A percentile compares a stretch with the other conserved stretches of the same genome.
Evolutionary conservation across 495 filamentous ascomycete genomes (phyloP).

Genomic region (Talaromyces trachyspermus): DNA sequence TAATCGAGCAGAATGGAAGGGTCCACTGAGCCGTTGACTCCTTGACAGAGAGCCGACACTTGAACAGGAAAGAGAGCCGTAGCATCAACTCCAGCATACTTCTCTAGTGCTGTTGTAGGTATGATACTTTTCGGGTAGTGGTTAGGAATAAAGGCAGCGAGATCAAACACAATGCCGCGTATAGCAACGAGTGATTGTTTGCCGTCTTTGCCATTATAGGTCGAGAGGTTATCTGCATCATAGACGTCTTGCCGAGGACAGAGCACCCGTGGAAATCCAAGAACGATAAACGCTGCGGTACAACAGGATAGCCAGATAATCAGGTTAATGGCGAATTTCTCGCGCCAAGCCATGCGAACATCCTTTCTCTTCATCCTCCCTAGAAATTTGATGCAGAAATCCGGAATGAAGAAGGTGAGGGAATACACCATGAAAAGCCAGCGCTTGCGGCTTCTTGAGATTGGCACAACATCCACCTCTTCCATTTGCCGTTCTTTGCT

Average conservation of each 20-base stretch:
- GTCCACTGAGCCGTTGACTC: constrained; percentile 57
- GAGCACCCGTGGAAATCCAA: constrained; percentile 78
- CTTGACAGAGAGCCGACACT: constrained; percentile 85
- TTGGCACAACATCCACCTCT: constrained; percentile 76
- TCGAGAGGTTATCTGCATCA: constrained; percentile 67
- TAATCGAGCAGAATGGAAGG: constrained; percentile 75
- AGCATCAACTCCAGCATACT: constrained; percentile 81
- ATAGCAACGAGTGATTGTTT: constrained; percentile 64
- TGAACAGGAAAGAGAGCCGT: constrained; percentile 89
- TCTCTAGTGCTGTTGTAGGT: constrained; percentile 53
- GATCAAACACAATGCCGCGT: constrained; percentile 82
- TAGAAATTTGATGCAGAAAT: constrained; percentile 69
- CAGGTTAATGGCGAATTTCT: constrained; percentile 97
- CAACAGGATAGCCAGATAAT: constrained; percentile 89
- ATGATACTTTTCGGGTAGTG: constrained; percentile 76
- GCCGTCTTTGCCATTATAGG: constrained; percentile 65
- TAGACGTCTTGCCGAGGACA: constrained; percentile 89
- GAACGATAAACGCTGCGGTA: constrained; percentile 77
- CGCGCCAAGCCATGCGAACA: constrained; percentile 88
- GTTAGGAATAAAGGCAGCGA: constrained; percentile 60
- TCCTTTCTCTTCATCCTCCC: constrained; percentile 90
- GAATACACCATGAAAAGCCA: constrained; percentile 86
- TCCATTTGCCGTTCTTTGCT: constrained; percentile 84
- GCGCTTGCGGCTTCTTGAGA: constrained; percentile 76
- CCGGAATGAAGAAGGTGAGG: constrained; percentile 81